These are phyloP conservation scores for Galeopsis tetrahit DNA, from an alignment of 257 asterid species.

Conservation along the genomic window DNA sequence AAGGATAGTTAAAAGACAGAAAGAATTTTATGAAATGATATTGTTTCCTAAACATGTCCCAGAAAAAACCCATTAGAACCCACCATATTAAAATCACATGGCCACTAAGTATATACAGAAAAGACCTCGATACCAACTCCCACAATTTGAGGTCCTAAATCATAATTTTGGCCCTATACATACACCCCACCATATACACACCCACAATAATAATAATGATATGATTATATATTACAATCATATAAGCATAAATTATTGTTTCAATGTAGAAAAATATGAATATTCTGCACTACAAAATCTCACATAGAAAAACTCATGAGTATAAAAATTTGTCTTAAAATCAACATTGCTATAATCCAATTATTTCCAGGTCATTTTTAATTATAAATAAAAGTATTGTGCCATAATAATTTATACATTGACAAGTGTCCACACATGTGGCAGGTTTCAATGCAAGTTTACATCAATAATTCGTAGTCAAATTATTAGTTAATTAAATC, in stretches of 20 bases:
- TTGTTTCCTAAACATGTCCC: conserved; percentile 24
- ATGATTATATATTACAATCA: neutral
- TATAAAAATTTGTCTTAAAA: neutral
- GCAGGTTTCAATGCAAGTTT: conserved; percentile 20
- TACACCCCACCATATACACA: neutral
- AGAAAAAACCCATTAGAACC: conserved; percentile 35
- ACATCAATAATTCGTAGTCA: conserved; percentile 24
- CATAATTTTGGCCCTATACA: neutral
- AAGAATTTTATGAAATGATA: neutral
- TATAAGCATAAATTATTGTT: neutral
- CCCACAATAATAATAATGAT: neutral
- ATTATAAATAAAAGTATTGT: neutral
- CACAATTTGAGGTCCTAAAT: conserved; percentile 31
- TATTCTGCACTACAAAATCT: neutral
- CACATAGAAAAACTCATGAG: neutral
- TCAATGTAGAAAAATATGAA: neutral
- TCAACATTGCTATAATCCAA: neutral
- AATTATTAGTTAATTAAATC: neutral
- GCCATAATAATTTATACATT: neutral
- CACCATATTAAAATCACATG: conserved; percentile 40
- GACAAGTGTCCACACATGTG: conserved; percentile 24
- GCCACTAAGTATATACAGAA: conserved; percentile 26
- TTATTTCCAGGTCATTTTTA: neutral
- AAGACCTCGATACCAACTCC: conserved; percentile 35
- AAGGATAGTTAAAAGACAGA: neutral